phyloP scores from a whole-genome alignment of 345 rosid genomes.

The Trapa bicornis region DNA sequence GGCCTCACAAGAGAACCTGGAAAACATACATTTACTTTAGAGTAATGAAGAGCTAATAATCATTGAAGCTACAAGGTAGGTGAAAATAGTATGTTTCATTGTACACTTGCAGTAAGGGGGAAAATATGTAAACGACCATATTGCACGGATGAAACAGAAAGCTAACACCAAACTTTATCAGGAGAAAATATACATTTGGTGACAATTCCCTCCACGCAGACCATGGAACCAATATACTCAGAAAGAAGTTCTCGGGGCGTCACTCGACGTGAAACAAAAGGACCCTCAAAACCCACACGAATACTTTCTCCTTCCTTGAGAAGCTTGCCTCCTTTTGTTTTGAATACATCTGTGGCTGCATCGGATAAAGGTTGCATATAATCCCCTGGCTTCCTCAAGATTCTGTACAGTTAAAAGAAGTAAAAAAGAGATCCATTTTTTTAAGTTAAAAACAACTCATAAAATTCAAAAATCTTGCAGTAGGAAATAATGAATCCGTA shows the following conservation, averaged over 20 bases:
- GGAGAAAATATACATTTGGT: slow-evolving; percentile 56
- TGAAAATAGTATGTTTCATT: not conserved
- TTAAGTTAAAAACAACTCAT: not conserved
- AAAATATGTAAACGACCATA: not conserved
- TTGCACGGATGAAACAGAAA: not conserved
- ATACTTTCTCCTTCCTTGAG: slow-evolving; percentile 79
- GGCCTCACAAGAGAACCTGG: slow-evolving; percentile 98
- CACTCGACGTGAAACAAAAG: slow-evolving; percentile 85
- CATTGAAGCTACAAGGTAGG: not conserved
- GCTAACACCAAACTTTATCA: not conserved
- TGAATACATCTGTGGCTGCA: slow-evolving; percentile 74
- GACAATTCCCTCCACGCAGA: slow-evolving; percentile 87
- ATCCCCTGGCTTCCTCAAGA: slow-evolving; percentile 66
- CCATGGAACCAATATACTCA: slow-evolving; percentile 88
- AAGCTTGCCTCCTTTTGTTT: slow-evolving; percentile 53
- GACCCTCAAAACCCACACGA: slow-evolving; percentile 88
- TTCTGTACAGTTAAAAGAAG: slow-evolving; percentile 28
- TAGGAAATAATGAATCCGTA: not conserved
- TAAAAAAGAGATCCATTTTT: not conserved
- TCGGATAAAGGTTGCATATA: slow-evolving; percentile 88
- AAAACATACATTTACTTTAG: not conserved
- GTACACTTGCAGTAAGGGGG: not conserved
- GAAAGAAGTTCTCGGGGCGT: slow-evolving; percentile 95
- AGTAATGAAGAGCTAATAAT: not conserved
- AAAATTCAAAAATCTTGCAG: not conserved